Conservation (phyloP, 1,284 basidiomycete species). For the Ceratobasidium sp. region DNA sequence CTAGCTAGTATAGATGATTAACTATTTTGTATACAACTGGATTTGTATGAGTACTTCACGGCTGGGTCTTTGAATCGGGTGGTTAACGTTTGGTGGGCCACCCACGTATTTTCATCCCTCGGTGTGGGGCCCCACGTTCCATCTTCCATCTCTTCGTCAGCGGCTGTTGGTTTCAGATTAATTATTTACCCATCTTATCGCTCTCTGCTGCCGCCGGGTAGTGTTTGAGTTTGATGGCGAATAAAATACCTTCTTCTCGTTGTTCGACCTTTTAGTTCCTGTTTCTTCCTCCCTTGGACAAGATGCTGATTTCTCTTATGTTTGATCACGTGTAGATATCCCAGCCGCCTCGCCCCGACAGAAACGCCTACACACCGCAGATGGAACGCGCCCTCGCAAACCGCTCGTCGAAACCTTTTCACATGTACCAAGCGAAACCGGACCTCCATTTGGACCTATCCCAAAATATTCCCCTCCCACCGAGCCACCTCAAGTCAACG, state of each 20-base stretch:
- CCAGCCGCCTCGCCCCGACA: constrained; percentile 24
- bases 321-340: constrained; percentile 22
- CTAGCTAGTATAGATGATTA: not conserved
- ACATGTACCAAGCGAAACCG: not conserved
- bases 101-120: not conserved
- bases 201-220: constrained; percentile 8
- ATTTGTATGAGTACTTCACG: constrained; percentile 1
- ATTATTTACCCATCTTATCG: constrained; percentile 23
- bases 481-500: not conserved
- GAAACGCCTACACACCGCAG: constrained; percentile 29
- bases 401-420: constrained; percentile 23
- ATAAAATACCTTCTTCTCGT: not conserved
- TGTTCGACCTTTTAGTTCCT: not conserved
- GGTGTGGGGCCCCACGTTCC: constrained; percentile 34
- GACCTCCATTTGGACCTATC: constrained; percentile 20
- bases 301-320: not conserved
- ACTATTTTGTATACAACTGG: constrained; percentile 26
- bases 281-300: not conserved
- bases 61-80: not conserved
- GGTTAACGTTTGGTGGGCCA: not conserved
- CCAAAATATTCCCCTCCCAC: constrained; percentile 27
- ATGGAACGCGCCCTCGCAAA: constrained; percentile 32
- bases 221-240: constrained; percentile 1
- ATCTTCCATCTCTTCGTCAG: not conserved
- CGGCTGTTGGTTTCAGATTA: constrained; percentile 1